Base-by-base conservation (phyloP, 805 yeast genomes). In the Cyberlindnera veronae region DNA sequence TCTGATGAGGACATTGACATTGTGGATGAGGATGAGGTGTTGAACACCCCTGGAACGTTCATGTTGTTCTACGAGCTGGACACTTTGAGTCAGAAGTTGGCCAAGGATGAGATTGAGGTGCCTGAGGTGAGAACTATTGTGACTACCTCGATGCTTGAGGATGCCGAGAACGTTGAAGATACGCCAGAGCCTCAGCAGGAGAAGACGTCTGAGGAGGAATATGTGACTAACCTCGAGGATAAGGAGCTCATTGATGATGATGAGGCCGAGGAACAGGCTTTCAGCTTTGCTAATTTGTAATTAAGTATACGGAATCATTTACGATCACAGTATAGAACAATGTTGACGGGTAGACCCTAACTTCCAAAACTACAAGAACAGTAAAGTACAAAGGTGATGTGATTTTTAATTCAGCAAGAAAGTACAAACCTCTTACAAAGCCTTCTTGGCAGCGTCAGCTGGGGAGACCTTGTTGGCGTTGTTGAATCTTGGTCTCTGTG, bases 401-500 rank as follows among this genome's bases (percentile, higher is more conserved):
- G 34, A 32, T 35, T 32, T 31, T 31, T 31, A 34, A 15, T 37
- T 27, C 30, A 29, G 32, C 39, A 37, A 42, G 21, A 32, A 21
- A 21, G 16, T 18, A 22, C 37, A 41, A 21, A 36, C 39, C 47
- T 55, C 49, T 71, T 71, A 73, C 65, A 67, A 69, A 69, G 90
- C 95, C 76, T 84, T 87, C 81, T 87, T 86, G 68, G 98, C 98
- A 72, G 96, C 97, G 63, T 87, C 95, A 66, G 83, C 84, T 68
- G 99, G 97, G 74, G 87, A 81, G 66, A 93, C 95, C 76, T 83
- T 90, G 83, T 83, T 91, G 66, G 86, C 96, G 67, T 81, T 79
- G 86, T 81, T 85, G 88, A 86, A 93, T 81, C 99, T 91, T 76
- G 84, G 96, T 77, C 99, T 90, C 68, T 81, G 90, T 63, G 99